A percentile compares a stretch with the other conserved stretches of the same genome.
These are phyloP conservation scores for Mollisia scopiformis DNA, from an alignment of 2,329 filamentous ascomycete genomes.

Conservation along the genomic window DNA sequence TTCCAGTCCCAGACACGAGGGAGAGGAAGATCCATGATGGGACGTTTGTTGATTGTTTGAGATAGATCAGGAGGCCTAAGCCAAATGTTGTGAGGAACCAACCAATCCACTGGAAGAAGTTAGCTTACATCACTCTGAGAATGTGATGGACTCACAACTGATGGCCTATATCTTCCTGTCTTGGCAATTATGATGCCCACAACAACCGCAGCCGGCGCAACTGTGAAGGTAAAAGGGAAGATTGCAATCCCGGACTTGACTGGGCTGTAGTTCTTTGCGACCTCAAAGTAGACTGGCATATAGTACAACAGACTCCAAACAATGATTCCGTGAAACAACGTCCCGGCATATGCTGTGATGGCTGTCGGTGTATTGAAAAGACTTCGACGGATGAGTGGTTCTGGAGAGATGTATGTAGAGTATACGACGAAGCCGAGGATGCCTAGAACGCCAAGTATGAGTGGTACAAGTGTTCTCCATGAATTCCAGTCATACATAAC, in stretches of 20 bases:
- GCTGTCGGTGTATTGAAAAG: conserved; percentile 50
- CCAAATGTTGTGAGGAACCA: conserved; percentile 63
- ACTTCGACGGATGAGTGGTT: conserved; percentile 40
- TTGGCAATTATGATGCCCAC: conserved; percentile 58
- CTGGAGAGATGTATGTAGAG: conserved; percentile 40
- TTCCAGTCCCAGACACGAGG: conserved; percentile 59
- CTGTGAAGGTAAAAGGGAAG: conserved; percentile 63
- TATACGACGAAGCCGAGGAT: conserved; percentile 56
- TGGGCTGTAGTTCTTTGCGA: conserved; percentile 53
- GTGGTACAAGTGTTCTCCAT: conserved; percentile 61
- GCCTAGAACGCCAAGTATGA: conserved; percentile 55
- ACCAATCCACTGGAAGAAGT: conserved; percentile 42
- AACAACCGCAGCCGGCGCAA: conserved; percentile 57
- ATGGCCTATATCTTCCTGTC: conserved; percentile 56
- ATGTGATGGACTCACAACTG: conserved; percentile 5
- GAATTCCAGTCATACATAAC: conserved; percentile 65
- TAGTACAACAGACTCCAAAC: conserved; percentile 58
- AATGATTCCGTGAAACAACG: conserved; percentile 55
- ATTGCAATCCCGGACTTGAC: conserved; percentile 55
- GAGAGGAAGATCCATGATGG: conserved; percentile 62
- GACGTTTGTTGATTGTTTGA: conserved; percentile 52
- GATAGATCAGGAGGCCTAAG: conserved; percentile 55
- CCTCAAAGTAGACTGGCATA: conserved; percentile 51
- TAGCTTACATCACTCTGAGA: background rate
- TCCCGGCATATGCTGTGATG: conserved; percentile 52